A percentile compares a stretch with the other conserved stretches of the same genome.
phyloP scores from a whole-genome alignment of 2,329 filamentous ascomycete species.

The Aureobasidium sp. region DNA sequence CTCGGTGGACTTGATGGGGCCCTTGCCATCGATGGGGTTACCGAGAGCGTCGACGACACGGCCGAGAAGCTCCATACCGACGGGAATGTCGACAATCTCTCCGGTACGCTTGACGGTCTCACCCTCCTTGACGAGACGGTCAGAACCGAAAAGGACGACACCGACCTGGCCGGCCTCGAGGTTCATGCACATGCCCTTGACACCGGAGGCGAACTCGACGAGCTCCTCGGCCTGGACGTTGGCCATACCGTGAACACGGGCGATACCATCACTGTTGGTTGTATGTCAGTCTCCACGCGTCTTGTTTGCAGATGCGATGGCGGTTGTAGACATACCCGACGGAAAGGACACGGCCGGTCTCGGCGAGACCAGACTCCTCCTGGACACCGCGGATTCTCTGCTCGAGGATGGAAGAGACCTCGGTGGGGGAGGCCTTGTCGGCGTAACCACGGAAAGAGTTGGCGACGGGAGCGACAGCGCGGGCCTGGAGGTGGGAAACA shows the following conservation, averaged over 20 bases:
- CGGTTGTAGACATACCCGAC: conserved; percentile 71
- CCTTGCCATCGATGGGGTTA: conserved; percentile 99
- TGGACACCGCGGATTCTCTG: conserved; percentile 98
- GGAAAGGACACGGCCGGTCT: conserved; percentile 97
- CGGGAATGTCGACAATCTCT: conserved; percentile 97
- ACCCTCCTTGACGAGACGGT: conserved; percentile 99
- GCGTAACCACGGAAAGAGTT: conserved; percentile 74
- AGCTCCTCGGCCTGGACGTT: conserved; percentile 99
- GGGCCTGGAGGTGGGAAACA: conserved; percentile 56
- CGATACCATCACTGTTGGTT: conserved; percentile 89
- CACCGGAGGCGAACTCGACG: conserved; percentile 99
- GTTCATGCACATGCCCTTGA: conserved; percentile 99
- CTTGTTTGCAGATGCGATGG: conserved; percentile 17
- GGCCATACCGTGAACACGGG: conserved; percentile 98
- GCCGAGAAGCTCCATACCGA: conserved; percentile 85
- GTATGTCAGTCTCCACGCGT: conserved; percentile 26
- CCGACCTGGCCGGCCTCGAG: conserved; percentile 99
- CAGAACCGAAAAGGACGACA: conserved; percentile 99
- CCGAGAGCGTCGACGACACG: conserved; percentile 98
- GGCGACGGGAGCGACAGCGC: conserved; percentile 73
- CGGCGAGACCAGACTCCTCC: conserved; percentile 91
- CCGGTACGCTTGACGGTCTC: conserved; percentile 99
- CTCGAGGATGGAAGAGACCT: conserved; percentile 98
- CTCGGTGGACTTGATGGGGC: conserved; percentile 85
- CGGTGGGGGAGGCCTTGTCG: conserved; percentile 96